Evolutionary conservation across 108 stramenopile species (phyloP), one percentile per base, ranked within the genome.

Genomic region (Phaeodactylum tricornutum): DNA sequence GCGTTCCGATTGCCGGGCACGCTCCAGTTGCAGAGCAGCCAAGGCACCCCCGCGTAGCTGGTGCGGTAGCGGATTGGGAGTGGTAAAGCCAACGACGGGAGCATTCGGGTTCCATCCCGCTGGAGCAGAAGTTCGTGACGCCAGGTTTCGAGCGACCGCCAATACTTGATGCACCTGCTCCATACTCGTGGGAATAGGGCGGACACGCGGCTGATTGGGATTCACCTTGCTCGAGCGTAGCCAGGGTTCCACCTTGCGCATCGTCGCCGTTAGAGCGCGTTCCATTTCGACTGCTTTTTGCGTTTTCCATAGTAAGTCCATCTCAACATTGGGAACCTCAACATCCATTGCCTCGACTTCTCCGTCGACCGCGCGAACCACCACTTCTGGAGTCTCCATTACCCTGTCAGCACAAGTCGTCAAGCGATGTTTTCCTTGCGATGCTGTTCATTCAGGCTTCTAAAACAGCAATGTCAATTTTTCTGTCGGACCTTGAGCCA

Each of bases 31-130:
- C 66, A 90, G 53, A 16, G 79, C 75, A 27, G 79, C 88, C 58
- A 90, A 47, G 11, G 77, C 75, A 8, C 88, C 83, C 4, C 79
- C 76, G 11, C 88, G 75, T 22, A 90, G 38, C 43, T 90, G 88
- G 71, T 90, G 81, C 1, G 88, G 88, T 27, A 85, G 42, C 0
- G 88, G 88, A 50, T 79, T 86, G 28, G 88, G 88, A 11, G 81
- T 90, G 31, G 75, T 58, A 59, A 90, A 90, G 40, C 81, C 81
- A 4, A 82, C 51, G 22, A 86, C 78, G 28, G 88, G 88, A 11
- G 79, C 61, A 23, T 63, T 61, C 12, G 88, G 69, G 67, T 86
- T 85, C 88, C 88, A 90, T 38, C 71, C 79, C 16, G 75, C 75
- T 12, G 88, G 88, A 19, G 88, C 88, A 12, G 72, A 75, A 12